Conservation (phyloP, 495 filamentous ascomycete species). For the Neurospora sp. region DNA sequence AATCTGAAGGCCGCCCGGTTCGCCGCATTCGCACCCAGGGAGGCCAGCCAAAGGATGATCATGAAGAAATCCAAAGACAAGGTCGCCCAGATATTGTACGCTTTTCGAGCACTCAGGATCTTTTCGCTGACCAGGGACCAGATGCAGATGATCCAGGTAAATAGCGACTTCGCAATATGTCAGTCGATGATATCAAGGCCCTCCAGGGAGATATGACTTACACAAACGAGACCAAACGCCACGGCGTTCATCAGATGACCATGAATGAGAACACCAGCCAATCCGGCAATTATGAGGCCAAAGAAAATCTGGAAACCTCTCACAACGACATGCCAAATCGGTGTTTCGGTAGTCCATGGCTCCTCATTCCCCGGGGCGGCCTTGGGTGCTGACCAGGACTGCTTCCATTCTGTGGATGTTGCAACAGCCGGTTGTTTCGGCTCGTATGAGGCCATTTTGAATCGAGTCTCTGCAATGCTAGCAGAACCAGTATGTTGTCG, state of each 20-base stretch:
- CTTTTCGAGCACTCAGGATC: constrained; percentile 18
- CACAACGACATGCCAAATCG: constrained; percentile 28
- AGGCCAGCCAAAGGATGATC: constrained; percentile 37
- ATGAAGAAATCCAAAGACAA: constrained; percentile 35
- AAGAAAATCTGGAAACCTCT: constrained; percentile 33
- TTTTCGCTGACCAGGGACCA: constrained; percentile 35
- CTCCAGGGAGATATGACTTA: constrained; percentile 15
- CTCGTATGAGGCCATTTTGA: background rate
- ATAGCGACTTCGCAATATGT: constrained; percentile 23
- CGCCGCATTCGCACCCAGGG: constrained; percentile 34
- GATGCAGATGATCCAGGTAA: constrained; percentile 33
- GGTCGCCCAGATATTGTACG: constrained; percentile 38
- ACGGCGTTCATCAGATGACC: constrained; percentile 26
- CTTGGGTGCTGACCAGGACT: background rate
- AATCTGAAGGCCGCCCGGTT: constrained; percentile 26
- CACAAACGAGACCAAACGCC: constrained; percentile 26
- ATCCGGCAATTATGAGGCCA: constrained; percentile 23
- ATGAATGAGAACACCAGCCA: constrained; percentile 35
- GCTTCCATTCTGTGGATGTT: background rate
- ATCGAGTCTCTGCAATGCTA: background rate
- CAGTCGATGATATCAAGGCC: background rate
- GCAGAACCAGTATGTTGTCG: background rate
- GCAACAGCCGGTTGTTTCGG: background rate
- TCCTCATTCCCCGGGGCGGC: background rate
- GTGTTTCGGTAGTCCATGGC: constrained; percentile 15